A percentile compares a stretch with the other conserved stretches of the same genome.
phyloP scores from a whole-genome alignment of 768 basidiomycete species.

The Cystoderma amianthinum region DNA sequence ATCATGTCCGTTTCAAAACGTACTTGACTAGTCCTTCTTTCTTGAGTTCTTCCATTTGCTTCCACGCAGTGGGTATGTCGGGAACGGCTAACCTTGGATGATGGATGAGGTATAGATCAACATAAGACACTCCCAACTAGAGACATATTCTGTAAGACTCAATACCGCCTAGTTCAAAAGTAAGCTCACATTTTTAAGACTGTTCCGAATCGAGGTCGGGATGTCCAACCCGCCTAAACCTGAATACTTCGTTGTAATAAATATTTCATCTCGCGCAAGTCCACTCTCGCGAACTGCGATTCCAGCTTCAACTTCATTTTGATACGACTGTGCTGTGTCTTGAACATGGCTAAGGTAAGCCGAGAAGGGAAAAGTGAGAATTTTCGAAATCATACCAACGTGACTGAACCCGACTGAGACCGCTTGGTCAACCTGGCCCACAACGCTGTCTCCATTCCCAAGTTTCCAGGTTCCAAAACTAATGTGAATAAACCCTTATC shows the following conservation, averaged over 20 bases:
- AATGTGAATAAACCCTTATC: background rate
- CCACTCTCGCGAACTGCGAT: constrained; percentile 48
- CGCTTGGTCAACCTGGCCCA: constrained; percentile 55
- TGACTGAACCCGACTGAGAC: constrained; percentile 56
- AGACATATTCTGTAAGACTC: background rate
- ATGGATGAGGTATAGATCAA: constrained; percentile 73
- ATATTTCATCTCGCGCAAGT: constrained; percentile 46
- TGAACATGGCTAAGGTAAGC: background rate
- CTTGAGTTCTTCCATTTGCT: constrained; percentile 52
- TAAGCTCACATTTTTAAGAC: constrained; percentile 42
- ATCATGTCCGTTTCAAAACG: constrained; percentile 4
- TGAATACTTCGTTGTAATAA: constrained; percentile 63
- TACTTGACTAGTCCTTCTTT: constrained; percentile 53
- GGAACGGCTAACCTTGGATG: constrained; percentile 43
- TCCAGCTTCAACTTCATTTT: constrained; percentile 56
- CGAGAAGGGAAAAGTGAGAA: background rate
- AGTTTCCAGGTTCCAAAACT: constrained; percentile 60
- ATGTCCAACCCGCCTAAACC: constrained; percentile 43
- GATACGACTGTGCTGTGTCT: constrained; percentile 59
- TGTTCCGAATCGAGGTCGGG: constrained; percentile 47
- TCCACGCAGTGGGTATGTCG: constrained; percentile 59
- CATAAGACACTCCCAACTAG: constrained; percentile 56
- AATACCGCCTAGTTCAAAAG: background rate
- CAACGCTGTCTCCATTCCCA: constrained; percentile 47
- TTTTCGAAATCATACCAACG: constrained; percentile 37